phyloP scores from a whole-genome alignment of 1,284 basidiomycete species.

The Xerocomus tenax region DNA sequence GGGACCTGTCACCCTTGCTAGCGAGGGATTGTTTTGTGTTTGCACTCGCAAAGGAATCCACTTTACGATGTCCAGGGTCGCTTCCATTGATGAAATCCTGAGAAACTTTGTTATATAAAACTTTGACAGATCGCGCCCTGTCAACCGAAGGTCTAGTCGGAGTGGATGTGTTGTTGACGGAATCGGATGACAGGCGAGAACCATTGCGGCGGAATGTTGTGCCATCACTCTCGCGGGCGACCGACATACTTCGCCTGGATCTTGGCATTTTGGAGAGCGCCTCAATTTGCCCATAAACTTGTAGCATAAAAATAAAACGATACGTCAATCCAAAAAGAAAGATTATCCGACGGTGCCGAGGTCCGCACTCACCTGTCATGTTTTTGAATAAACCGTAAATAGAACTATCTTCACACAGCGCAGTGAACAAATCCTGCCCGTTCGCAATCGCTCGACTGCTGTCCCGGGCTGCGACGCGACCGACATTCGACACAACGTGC shows the following conservation, averaged over 20 bases:
- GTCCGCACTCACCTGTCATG: conserved; percentile 62
- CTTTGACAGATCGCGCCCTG: conserved; percentile 50
- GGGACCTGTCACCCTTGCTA: conserved; percentile 30
- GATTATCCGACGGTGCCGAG: background rate
- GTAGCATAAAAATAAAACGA: conserved; percentile 9
- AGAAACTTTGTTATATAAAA: conserved; percentile 43
- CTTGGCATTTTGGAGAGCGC: conserved; percentile 49
- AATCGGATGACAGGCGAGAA: conserved; percentile 30
- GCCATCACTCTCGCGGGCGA: conserved; percentile 39
- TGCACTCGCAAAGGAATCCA: conserved; percentile 48
- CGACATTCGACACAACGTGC: conserved; percentile 74
- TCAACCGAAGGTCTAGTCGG: conserved; percentile 49
- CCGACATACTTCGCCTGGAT: conserved; percentile 60
- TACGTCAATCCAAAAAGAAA: conserved; percentile 11
- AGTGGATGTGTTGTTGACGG: conserved; percentile 21
- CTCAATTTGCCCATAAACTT: conserved; percentile 74
- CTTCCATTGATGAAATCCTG: conserved; percentile 36
- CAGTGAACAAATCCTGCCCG: conserved; percentile 73
- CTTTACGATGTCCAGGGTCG: conserved; percentile 42
- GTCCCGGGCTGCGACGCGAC: conserved; percentile 75
- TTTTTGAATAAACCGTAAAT: conserved; percentile 76
- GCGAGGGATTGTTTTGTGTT: conserved; percentile 34
- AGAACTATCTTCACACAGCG: conserved; percentile 79
- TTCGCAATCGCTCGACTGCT: conserved; percentile 70
- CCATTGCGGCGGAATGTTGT: conserved; percentile 29